These are phyloP conservation scores for Lachancea mirantina DNA, from an alignment of 805 yeast species.

Conservation along the genomic window DNA sequence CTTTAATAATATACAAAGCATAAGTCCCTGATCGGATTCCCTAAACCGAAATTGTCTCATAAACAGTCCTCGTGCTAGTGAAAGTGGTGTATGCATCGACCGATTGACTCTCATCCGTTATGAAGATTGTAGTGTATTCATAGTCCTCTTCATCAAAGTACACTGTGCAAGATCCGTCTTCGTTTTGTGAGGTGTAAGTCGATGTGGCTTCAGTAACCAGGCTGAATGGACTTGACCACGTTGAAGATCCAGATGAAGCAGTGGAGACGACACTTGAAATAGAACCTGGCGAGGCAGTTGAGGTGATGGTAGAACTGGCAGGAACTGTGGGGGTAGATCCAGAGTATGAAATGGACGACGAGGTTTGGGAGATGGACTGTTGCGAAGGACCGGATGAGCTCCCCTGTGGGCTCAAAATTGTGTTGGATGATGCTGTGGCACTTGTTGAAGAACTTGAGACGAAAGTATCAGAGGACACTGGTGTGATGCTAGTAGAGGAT, in stretches of 20 bases:
- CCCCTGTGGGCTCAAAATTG: no score
- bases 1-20: conserved; percentile 1
- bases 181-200: conserved; percentile 11
- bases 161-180: conserved; percentile 23
- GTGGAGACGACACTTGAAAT: conserved; percentile 3
- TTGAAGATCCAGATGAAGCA: conserved; percentile 3
- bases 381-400: no score
- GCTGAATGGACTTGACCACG: conserved; percentile 2
- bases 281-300: conserved; percentile 1
- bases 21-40: not conserved
- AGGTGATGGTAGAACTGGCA: conserved; percentile 1
- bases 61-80: conserved; percentile 25
- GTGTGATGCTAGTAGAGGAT: conserved; percentile 1
- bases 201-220: conserved; percentile 3
- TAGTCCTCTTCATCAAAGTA: conserved; percentile 21
- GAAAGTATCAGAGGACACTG: not conserved
- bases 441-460: conserved; percentile 1
- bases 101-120: conserved; percentile 24
- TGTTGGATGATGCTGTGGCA: no score
- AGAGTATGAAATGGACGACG: no score
- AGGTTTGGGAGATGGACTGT: not conserved
- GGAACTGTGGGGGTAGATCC: conserved; percentile 2
- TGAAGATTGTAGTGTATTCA: conserved; percentile 27
- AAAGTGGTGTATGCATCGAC: conserved; percentile 32
- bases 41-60: conserved; percentile 16